Evolutionary conservation across 1,139 yeast genomes (phyloP).

Genomic region (Magnusiomyces tetraspermus): DNA sequence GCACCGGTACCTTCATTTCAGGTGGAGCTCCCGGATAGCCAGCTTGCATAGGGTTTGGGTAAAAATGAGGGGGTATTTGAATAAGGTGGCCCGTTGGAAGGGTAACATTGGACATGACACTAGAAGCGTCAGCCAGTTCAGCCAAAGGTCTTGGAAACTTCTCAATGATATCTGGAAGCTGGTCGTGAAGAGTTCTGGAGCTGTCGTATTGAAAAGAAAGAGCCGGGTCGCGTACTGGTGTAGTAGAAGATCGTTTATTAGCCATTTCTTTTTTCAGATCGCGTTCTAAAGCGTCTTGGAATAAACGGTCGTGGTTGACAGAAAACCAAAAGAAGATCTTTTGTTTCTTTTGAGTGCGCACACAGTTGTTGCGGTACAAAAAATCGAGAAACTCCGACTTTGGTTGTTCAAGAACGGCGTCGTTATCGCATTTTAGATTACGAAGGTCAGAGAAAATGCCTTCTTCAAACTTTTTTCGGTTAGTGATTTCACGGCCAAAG

Average conservation of each 20-base stretch:
- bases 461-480: constrained; percentile 91
- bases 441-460: constrained; percentile 89
- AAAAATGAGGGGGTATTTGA: constrained; percentile 9
- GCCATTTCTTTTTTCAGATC: constrained; percentile 69
- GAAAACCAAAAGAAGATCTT: constrained; percentile 96
- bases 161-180: constrained; percentile 27
- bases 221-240: constrained; percentile 37
- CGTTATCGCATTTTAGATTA: constrained; percentile 75
- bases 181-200: constrained; percentile 32
- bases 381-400: constrained; percentile 79
- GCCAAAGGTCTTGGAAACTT: constrained; percentile 28
- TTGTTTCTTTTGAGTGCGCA: constrained; percentile 92
- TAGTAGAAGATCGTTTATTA: constrained; percentile 32
- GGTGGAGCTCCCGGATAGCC: background rate
- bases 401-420: constrained; percentile 83
- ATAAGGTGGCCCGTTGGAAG: constrained; percentile 9
- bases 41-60: background rate
- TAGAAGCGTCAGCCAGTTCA: constrained; percentile 29
- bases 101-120: constrained; percentile 15
- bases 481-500: constrained; percentile 76
- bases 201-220: constrained; percentile 34
- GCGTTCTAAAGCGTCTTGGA: constrained; percentile 89
- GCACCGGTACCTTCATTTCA: constrained; percentile 2
- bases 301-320: constrained; percentile 86
- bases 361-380: constrained; percentile 74